phyloP scores from a whole-genome alignment of 257 asterid species.

The Hygrophila difformis region DNA sequence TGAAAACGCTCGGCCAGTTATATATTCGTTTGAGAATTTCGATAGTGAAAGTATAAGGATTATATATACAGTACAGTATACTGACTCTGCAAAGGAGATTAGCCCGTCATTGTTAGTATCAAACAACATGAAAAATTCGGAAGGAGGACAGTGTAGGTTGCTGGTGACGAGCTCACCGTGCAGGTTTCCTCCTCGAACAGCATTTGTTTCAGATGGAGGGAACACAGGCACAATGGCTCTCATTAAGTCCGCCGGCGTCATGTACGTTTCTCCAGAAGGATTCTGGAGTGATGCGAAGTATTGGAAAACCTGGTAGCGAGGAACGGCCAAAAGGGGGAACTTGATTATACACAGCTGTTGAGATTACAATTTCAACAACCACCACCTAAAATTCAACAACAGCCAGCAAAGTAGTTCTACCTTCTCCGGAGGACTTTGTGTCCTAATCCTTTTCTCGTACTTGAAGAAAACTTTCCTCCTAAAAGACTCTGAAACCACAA shows the following conservation, averaged over 20 bases:
- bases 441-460: conserved; percentile 83
- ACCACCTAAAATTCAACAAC: too few species aligned
- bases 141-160: conserved; percentile 62
- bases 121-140: conserved; percentile 75
- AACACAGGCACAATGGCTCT: conserved; percentile 87
- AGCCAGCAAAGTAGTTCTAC: conserved; percentile 26
- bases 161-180: conserved; percentile 47
- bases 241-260: conserved; percentile 88
- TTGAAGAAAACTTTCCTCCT: conserved; percentile 89
- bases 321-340: background rate
- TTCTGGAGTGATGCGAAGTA: conserved; percentile 66
- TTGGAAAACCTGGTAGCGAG: conserved; percentile 61
- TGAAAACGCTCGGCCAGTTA: too few species aligned
- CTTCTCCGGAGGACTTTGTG: conserved; percentile 89
- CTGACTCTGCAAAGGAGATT: conserved; percentile 83
- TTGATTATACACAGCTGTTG: too few species aligned
- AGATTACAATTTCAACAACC: too few species aligned
- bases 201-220: conserved; percentile 73
- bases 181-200: conserved; percentile 62
- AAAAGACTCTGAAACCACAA: conserved; percentile 42
- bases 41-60: too few species aligned
- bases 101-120: conserved; percentile 86
- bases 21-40: too few species aligned
- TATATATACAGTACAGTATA: background rate
- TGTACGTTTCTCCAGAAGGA: conserved; percentile 56